These are phyloP conservation scores for Castanospermum australe DNA, from an alignment of 306 rosid species.

Conservation along the genomic window DNA sequence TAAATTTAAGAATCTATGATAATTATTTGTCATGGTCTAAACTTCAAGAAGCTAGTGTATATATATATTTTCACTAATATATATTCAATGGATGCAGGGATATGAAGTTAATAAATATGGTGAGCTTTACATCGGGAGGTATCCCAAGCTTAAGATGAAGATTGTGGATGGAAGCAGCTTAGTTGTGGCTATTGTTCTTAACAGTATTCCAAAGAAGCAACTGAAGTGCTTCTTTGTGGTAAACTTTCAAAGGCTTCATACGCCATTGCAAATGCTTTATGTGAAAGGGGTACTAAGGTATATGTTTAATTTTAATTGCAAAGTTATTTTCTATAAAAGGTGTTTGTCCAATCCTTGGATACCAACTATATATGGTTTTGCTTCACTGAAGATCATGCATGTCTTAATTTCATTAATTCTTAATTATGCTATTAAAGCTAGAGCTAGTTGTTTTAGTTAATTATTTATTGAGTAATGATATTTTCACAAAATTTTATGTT, in stretches of 20 bases:
- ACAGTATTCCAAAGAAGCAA: constrained; percentile 52
- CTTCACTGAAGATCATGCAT: neutral
- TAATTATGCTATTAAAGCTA: no score
- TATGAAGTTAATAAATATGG: constrained; percentile 64
- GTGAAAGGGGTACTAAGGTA: constrained; percentile 66
- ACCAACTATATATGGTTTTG: neutral
- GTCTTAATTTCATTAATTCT: no score
- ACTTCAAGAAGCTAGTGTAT: neutral
- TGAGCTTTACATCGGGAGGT: constrained; percentile 45
- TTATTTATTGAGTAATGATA: no score
- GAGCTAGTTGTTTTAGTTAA: no score
- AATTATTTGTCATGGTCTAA: neutral
- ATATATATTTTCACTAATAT: neutral
- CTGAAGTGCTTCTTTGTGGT: constrained; percentile 58
- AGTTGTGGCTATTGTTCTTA: constrained; percentile 56
- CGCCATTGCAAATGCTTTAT: constrained; percentile 55
- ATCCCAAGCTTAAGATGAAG: constrained; percentile 57
- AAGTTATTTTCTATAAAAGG: neutral
- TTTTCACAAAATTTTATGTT: no score
- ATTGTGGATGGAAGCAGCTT: constrained; percentile 85
- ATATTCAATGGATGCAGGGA: constrained; percentile 35
- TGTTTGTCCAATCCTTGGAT: neutral
- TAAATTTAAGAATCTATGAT: no score
- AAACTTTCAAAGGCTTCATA: constrained; percentile 57
- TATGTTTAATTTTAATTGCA: neutral